Conservation (phyloP, 805 yeast genomes). For the Yarrowia sp. region DNA sequence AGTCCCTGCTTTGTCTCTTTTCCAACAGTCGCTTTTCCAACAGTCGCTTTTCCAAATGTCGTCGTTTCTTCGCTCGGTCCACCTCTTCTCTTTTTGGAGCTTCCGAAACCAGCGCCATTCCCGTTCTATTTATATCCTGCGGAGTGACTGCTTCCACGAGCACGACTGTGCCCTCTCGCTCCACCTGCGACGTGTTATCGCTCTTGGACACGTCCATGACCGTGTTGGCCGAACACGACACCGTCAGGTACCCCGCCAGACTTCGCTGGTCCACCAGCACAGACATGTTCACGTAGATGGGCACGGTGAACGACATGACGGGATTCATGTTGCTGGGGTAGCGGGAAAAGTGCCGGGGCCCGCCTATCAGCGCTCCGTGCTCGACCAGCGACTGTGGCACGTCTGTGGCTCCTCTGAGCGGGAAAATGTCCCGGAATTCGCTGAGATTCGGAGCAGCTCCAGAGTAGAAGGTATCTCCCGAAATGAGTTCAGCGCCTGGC, state of each 20-base stretch:
- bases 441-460: constrained; percentile 27
- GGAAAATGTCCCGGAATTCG: constrained; percentile 18
- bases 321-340: constrained; percentile 34
- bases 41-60: neutral
- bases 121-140: constrained; percentile 42
- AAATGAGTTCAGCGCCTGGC: neutral
- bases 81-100: neutral
- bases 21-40: neutral
- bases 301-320: constrained; percentile 77
- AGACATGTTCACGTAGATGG: constrained; percentile 76
- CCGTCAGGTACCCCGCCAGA: constrained; percentile 74
- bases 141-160: constrained; percentile 42
- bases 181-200: constrained; percentile 55
- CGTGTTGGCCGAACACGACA: constrained; percentile 53
- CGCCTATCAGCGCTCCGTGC: constrained; percentile 16
- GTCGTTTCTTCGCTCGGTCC: neutral
- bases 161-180: constrained; percentile 44
- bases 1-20: too few relatives aligned
- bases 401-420: neutral
- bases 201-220: constrained; percentile 55
- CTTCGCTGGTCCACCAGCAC: constrained; percentile 64
- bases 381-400: constrained; percentile 18
- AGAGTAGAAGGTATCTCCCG: constrained; percentile 1
- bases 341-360: constrained; percentile 7
- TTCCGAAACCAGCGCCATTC: constrained; percentile 1